Base-by-base conservation (phyloP, 345 rosid genomes). In the Eucalyptus cloeziana region DNA sequence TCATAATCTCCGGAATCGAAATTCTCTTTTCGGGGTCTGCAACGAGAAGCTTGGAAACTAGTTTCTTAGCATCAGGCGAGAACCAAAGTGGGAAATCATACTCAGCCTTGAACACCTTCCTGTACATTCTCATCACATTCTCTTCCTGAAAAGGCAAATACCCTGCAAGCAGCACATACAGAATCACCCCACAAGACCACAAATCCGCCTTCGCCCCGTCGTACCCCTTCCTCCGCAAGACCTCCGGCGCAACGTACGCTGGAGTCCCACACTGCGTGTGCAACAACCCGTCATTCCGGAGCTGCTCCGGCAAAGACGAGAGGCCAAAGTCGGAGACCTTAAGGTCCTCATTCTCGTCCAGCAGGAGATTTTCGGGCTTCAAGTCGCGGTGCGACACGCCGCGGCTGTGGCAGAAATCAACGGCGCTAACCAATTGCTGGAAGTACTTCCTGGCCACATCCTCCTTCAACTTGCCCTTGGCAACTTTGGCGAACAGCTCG, bases 121-220 rank as follows among this genome's bases (percentile, higher is more conserved):
- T 90, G 22, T 91, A 94, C 94, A 94, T 91, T 21, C 31, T 87
- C 88, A 93, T 92, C 16, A 93, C 40, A 69, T 93, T 94, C 25
- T 92, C 92, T 51, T 91, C 91, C 83, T 92, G 93, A 60, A 93
- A 94, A 0, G 96, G 96, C 88, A 94, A 87, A n/a, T 69, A 49
- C 24, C 93, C 95, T 2, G 94, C 81, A 13, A 94, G 88, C 13
- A 94, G 85, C 85, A 93, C 94, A 86, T 89, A 93, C 27, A 93
- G 91, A 60, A 94, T 90, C 24, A 94, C 96, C 86, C 96, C 96
- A 67, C 96, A 94, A 85, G 96, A 94, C 96, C 96, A 94, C 45
- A 88, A 69, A 62, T 92, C 96, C 15, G 95, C 93, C 88, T 90
- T 93, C 10, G 94, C 92, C 45, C 96, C 96, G 67, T 94, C 96